Conservation (phyloP, 2,329 filamentous ascomycete species). For the Arthroderma uncinatum region DNA sequence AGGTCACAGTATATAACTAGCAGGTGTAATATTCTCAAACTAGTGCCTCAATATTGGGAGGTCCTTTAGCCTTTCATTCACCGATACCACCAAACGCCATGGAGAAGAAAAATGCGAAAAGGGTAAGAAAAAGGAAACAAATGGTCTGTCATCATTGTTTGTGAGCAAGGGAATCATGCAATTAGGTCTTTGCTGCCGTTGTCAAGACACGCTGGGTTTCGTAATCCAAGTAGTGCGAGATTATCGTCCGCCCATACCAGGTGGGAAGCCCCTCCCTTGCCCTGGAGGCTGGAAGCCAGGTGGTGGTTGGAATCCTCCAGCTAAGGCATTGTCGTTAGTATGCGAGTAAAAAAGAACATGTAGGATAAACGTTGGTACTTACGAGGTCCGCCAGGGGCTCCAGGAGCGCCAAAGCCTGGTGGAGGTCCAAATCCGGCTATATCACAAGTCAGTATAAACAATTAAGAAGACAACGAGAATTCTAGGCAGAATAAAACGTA, state of each 20-base stretch:
- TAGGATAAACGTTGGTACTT: constrained; percentile 23
- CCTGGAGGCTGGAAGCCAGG: constrained; percentile 63
- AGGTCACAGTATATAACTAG: constrained; percentile 1
- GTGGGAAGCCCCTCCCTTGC: constrained; percentile 42
- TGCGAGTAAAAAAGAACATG: constrained; percentile 11
- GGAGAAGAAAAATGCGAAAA: constrained; percentile 2
- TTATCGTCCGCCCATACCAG: constrained; percentile 39
- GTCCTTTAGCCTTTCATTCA: constrained; percentile 6
- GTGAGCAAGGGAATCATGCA: background rate
- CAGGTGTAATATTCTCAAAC: constrained; percentile 4
- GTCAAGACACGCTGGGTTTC: background rate
- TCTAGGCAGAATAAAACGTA: constrained; percentile 30
- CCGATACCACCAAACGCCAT: constrained; percentile 8
- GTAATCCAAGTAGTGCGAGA: constrained; percentile 6
- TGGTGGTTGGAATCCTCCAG: constrained; percentile 47
- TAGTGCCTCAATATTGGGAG: constrained; percentile 4
- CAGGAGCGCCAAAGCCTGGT: constrained; percentile 37
- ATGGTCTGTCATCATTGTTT: background rate
- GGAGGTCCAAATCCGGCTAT: constrained; percentile 39
- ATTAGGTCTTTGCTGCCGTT: background rate
- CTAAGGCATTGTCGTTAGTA: constrained; percentile 38
- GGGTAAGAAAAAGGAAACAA: constrained; percentile 2
- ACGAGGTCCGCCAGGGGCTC: constrained; percentile 33
- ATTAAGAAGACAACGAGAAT: background rate
- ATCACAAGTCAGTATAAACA: constrained; percentile 8